These are phyloP conservation scores for Aurantiochytrium sp. DNA, from an alignment of 108 stramenopile species.

Conservation along the genomic window DNA sequence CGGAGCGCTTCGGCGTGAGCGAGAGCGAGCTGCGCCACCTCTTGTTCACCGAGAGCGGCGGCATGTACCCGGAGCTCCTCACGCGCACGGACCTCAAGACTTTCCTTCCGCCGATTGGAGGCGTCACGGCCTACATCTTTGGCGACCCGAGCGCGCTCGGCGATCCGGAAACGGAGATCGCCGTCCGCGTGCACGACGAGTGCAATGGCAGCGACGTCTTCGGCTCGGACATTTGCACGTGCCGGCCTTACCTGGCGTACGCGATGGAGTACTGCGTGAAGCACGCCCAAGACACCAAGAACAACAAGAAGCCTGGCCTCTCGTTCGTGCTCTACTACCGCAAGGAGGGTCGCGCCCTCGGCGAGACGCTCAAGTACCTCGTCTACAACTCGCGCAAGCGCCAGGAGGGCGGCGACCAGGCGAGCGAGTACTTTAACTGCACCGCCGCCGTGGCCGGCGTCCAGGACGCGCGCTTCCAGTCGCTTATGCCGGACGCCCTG, in stretches of 20 bases:
- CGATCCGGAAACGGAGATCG: constrained; percentile 91
- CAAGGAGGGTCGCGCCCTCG: constrained; percentile 90
- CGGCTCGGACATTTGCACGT: constrained; percentile 93
- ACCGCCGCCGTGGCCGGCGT: constrained; percentile 92
- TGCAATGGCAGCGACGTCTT: constrained; percentile 98
- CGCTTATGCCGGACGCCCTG: constrained; percentile 95
- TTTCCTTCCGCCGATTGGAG: constrained; percentile 98
- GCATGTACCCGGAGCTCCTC: constrained; percentile 97
- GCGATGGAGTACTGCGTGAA: constrained; percentile 98
- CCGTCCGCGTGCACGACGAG: constrained; percentile 95
- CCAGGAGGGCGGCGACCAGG: constrained; percentile 88
- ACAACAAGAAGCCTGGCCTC: constrained; percentile 72
- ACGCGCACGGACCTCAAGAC: constrained; percentile 93
- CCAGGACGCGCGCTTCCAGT: constrained; percentile 92
- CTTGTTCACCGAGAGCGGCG: constrained; percentile 96
- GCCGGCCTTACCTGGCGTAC: constrained; percentile 95
- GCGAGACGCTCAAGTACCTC: constrained; percentile 97
- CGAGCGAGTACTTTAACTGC: constrained; percentile 92
- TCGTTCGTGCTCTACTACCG: constrained; percentile 95
- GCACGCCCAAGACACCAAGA: constrained; percentile 62
- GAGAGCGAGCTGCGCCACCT: constrained; percentile 80
- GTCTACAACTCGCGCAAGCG: constrained; percentile 98
- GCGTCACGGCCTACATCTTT: constrained; percentile 97
- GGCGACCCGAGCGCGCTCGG: constrained; percentile 92
- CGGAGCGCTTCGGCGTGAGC: constrained; percentile 86